Conservation (phyloP, 208 protist species). For the Acanthamoeba triangularis region DNA sequence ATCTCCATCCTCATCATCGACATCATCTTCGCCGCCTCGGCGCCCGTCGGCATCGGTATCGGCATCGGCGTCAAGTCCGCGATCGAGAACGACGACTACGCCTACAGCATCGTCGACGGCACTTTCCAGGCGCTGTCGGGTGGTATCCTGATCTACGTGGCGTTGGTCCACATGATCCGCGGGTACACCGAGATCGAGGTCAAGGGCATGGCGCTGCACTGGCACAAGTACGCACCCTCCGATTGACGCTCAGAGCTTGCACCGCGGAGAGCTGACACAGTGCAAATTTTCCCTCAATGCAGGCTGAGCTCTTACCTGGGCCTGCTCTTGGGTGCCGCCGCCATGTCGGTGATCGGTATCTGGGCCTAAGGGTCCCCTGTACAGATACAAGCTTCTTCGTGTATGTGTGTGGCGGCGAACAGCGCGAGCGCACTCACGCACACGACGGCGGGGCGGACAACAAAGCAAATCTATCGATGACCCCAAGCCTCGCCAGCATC, state of each 20-base stretch:
- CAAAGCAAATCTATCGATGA: not conserved
- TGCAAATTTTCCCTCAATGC: no score
- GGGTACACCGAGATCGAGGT: not conserved
- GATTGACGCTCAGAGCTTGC: no score
- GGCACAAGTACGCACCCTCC: conserved; percentile 13
- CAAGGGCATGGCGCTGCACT: not conserved
- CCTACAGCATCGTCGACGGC: conserved; percentile 62
- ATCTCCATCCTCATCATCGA: conserved; percentile 54
- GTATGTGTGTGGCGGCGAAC: not conserved
- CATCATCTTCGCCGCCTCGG: conserved; percentile 23
- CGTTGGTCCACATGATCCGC: conserved; percentile 12
- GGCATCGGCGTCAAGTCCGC: conserved; percentile 42
- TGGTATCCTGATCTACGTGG: conserved; percentile 28
- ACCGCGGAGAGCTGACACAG: no score
- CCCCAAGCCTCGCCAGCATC: no score
- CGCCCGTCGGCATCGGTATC: conserved; percentile 52
- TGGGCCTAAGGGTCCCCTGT: not conserved
- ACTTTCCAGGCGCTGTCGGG: conserved; percentile 30
- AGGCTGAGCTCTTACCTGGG: conserved; percentile 29
- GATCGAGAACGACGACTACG: not conserved
- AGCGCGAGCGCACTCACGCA: not conserved
- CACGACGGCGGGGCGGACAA: not conserved
- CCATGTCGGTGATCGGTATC: conserved; percentile 51
- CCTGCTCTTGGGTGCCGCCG: conserved; percentile 6
- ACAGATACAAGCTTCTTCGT: not conserved